A percentile compares a stretch with the other conserved stretches of the same genome.
phyloP scores from a whole-genome alignment of 192 early-diverging fungal genomes.

The Diversispora eburnea region DNA sequence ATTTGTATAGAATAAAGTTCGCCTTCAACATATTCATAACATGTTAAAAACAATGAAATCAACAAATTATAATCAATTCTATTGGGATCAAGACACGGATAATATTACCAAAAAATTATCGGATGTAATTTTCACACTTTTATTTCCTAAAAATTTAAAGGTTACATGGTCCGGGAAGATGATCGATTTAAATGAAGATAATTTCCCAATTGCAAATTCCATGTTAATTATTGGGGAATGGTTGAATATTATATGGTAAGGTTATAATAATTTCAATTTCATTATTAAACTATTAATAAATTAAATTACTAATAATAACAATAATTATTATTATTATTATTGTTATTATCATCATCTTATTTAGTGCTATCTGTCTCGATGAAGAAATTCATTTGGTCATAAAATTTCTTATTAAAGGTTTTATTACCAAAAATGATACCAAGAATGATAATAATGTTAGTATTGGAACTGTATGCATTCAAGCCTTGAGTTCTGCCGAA shows the following conservation, averaged over 20 bases:
- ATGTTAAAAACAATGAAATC: neutral
- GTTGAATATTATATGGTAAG: conserved; percentile 20
- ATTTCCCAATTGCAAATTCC: conserved; percentile 11
- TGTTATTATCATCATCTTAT: no score
- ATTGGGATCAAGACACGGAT: neutral
- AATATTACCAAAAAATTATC: neutral
- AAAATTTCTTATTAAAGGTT: conserved; percentile 5
- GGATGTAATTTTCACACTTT: neutral
- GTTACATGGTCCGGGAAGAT: conserved; percentile 11
- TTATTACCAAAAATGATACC: neutral
- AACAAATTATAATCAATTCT: neutral
- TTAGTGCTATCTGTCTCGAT: no score
- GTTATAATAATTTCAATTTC: no score
- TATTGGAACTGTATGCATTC: conserved; percentile 1
- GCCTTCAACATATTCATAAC: conserved; percentile 23
- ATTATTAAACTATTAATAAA: no score
- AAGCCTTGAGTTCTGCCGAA: conserved; percentile 12
- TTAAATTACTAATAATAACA: no score
- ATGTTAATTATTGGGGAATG: conserved; percentile 16
- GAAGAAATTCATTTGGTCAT: neutral
- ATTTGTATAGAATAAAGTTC: conserved; percentile 18
- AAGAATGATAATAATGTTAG: neutral
- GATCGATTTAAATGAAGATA: conserved; percentile 7
- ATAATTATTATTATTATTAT: no score
- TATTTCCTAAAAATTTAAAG: neutral